Base-by-base conservation (phyloP, 768 basidiomycete genomes). In the Gelatoporia subvermispora region DNA sequence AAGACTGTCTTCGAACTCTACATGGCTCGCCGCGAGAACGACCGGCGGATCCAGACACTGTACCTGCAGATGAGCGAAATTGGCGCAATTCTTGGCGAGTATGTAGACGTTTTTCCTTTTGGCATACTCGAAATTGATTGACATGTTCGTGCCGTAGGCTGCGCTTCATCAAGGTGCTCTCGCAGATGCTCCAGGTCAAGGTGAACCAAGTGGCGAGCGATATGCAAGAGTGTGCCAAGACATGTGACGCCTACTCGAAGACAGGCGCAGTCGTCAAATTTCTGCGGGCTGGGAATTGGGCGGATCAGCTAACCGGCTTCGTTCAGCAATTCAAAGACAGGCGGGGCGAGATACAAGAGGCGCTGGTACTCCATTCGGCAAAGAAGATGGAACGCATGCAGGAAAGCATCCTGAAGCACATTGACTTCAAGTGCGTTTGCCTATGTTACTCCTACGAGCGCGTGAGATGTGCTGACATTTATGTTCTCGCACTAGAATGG, bases 21-120 rank as follows among this genome's bases (percentile, higher is more conserved):
- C 43, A 44, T 73, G 45, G 72, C 71, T 2, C 64, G 77, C 20
- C 63, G 73, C 22, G 76, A 78, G 22, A 80, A 81, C 45, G 73
- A 79, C 47, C 71, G 68, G 47, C 76, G 75, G 50, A 68, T 78
- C 3, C 47, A 70, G 2, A 61, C 67, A 3, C 62, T 81, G 5
- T 73, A 74, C 34, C 56, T 72, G 10, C 70, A 76, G 50, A 80
- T 80, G 76, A 68, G 67, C 47, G 68, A 77, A 35, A 68, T 75
- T 65, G 74, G 79, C 70, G 47, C 58, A 15, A 64, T 65, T 2
- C 67, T 79, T 18, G 63, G 75, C 17, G 68, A 76, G 75, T 74
- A 43, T 9, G 74, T 60, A 1, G 13, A 9, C 8, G 1, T 3
- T 21, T 17, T 31, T 4, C 22, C 8, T 7, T 20, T 9, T 10